Percentiles rank a stretch among this genome's conserved stretches.
phyloP scores from a whole-genome alignment of 1,284 basidiomycete genomes.

The Pseudozyma hubeiensis region DNA sequence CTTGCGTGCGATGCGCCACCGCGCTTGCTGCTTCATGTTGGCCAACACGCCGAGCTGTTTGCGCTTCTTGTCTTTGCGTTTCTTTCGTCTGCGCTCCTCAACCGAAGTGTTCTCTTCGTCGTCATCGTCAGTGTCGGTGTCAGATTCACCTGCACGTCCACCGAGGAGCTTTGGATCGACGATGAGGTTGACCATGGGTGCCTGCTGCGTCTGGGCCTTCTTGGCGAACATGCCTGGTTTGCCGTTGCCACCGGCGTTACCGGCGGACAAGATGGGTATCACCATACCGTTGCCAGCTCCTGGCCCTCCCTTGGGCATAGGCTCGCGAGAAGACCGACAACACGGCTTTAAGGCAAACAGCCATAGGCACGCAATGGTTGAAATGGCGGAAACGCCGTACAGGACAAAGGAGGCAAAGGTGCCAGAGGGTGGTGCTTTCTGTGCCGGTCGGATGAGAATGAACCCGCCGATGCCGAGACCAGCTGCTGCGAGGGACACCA shows the following conservation, averaged over 20 bases:
- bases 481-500: constrained; percentile 42
- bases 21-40: constrained; percentile 47
- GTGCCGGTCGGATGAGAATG: constrained; percentile 43
- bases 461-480: constrained; percentile 49
- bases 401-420: constrained; percentile 48
- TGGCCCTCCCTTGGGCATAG: constrained; percentile 5
- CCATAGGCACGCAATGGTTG: constrained; percentile 48
- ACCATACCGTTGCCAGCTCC: constrained; percentile 47
- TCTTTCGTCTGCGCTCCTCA: constrained; percentile 32
- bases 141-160: constrained; percentile 22
- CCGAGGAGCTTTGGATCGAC: constrained; percentile 53
- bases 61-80: constrained; percentile 22
- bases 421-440: constrained; percentile 34
- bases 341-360: constrained; percentile 46
- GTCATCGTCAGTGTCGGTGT: constrained; percentile 31
- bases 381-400: constrained; percentile 44
- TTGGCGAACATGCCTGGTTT: constrained; percentile 37
- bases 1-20: constrained; percentile 41
- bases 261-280: constrained; percentile 46
- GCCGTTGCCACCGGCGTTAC: constrained; percentile 14
- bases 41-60: constrained; percentile 31
- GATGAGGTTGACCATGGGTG: constrained; percentile 58
- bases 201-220: constrained; percentile 31
- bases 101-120: constrained; percentile 22
- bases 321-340: constrained; percentile 27